Evolutionary conservation across 345 rosid genomes (phyloP), one percentile per base, ranked within the genome.

Genomic region (Hibiscus trionum): DNA sequence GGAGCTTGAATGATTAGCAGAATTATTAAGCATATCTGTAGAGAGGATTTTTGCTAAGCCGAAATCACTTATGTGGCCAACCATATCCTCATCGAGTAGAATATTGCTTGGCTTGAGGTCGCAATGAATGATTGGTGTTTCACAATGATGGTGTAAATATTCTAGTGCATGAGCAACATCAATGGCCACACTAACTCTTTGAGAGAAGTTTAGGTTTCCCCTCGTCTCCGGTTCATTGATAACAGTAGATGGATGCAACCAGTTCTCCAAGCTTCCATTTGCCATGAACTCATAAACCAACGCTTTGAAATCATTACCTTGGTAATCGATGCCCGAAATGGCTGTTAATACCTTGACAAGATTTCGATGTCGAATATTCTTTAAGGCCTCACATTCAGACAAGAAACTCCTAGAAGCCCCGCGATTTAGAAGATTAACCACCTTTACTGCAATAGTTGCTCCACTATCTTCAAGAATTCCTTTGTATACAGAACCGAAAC

Each of bases 391-490:
- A 63, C 86, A 84, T 73, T 85, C 88, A 10, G 82, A 81, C 33
- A 82, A 7, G 27, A 84, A 87, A 12, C 86, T 87, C 76, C 75
- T 77, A 4, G 26, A 70, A 19, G 84, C 91, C 69, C 83, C 85
- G 63, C 21, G 72, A 49, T 12, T 69, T 33, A 31, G 4, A 61
- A 84, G 76, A 35, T 87, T 80, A 37, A 87, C 6, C 55, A 85
- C 84, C 68, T 84, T 84, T 73, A 46, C 69, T 24, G 82, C 83
- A 26, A 78, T 68, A 3, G 19, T n/a, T 10, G 0, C 64, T 61
- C 52, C 24, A 1, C 33, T 46, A 2, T 2, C 29, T 73, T 42
- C 55, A 50, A 50, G 49, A 4, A 50, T 50, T 50, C 55, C 55
- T 50, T 50, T 15, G 55, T n/a, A 33, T 69, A 46, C 60, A 9